Conservation (phyloP, 257 asterid species). For the Solanum habrochaites region DNA sequence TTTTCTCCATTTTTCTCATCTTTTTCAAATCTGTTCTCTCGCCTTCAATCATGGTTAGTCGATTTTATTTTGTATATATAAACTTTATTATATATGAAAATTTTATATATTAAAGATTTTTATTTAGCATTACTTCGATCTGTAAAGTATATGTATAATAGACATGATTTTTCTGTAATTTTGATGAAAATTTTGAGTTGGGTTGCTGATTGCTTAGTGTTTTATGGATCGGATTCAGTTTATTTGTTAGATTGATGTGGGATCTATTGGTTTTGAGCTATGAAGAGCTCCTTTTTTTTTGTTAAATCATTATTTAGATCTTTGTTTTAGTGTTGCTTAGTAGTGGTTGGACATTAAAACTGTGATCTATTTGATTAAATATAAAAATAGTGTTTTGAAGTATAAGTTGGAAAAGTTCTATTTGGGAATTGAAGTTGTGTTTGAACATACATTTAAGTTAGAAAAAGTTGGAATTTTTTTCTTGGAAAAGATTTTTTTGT, state of each 20-base stretch:
- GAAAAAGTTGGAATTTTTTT: too few species aligned
- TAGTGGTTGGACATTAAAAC: background rate
- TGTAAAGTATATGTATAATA: background rate
- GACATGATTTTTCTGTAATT: background rate
- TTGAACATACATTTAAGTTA: background rate
- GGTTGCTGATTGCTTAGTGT: background rate
- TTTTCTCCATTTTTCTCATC: slow-evolving; percentile 10
- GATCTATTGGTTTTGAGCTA: background rate
- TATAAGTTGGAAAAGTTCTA: background rate
- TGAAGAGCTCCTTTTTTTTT: background rate
- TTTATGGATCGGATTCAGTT: slow-evolving; percentile 7
- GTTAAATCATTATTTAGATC: background rate
- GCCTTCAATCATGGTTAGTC: slow-evolving; percentile 16
- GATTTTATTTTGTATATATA: background rate
- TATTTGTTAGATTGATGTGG: background rate
- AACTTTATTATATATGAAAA: background rate
- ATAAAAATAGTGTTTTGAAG: background rate
- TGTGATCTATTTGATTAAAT: background rate
- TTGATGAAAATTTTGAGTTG: background rate
- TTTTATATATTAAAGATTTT: background rate
- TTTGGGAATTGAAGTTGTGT: background rate
- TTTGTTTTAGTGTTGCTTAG: background rate
- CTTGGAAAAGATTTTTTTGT: background rate
- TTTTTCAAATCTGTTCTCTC: background rate
- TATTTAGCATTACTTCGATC: background rate